Evolutionary conservation across 139 green algal species (phyloP).

Genomic region (Prasinococcaceae sp.): DNA sequence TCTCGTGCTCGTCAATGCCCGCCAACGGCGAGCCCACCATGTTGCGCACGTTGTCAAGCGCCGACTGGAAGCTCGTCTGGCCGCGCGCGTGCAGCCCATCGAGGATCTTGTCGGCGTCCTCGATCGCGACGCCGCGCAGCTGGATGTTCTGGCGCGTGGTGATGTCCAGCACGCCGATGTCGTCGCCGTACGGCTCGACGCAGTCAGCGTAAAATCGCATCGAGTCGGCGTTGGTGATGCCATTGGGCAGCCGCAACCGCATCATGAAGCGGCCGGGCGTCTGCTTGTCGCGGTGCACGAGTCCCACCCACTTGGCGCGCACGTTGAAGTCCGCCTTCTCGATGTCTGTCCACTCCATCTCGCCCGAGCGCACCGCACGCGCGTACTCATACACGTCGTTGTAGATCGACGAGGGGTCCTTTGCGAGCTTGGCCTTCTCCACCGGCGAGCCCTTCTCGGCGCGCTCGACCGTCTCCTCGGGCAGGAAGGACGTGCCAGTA

Average conservation of each 20-base stretch:
- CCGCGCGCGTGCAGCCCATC: slow-evolving; percentile 37
- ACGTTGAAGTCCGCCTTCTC: slow-evolving; percentile 90
- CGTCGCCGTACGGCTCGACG: slow-evolving; percentile 59
- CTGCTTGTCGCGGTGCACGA: slow-evolving; percentile 91
- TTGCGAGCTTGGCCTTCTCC: neutral
- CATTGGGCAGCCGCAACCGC: slow-evolving; percentile 85
- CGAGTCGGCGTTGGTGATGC: slow-evolving; percentile 61
- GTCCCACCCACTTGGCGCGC: slow-evolving; percentile 86
- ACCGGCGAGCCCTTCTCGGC: no score
- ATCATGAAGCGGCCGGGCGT: slow-evolving; percentile 89
- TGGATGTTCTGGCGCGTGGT: slow-evolving; percentile 93
- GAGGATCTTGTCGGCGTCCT: slow-evolving; percentile 46
- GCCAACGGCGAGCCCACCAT: slow-evolving; percentile 66
- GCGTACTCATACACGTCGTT: neutral
- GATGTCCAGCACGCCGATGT: slow-evolving; percentile 90
- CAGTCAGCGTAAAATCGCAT: slow-evolving; percentile 21
- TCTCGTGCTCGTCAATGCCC: slow-evolving; percentile 81
- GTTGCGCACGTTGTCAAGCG: slow-evolving; percentile 97
- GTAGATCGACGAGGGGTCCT: neutral
- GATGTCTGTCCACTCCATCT: slow-evolving; percentile 45
- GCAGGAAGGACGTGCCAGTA: no score
- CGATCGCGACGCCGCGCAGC: slow-evolving; percentile 64
- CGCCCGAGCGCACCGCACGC: neutral
- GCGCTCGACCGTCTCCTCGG: no score
- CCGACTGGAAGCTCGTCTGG: slow-evolving; percentile 64